Base-by-base conservation (phyloP, 2,329 filamentous ascomycete species). In the Sclerotinia spermophila region DNA sequence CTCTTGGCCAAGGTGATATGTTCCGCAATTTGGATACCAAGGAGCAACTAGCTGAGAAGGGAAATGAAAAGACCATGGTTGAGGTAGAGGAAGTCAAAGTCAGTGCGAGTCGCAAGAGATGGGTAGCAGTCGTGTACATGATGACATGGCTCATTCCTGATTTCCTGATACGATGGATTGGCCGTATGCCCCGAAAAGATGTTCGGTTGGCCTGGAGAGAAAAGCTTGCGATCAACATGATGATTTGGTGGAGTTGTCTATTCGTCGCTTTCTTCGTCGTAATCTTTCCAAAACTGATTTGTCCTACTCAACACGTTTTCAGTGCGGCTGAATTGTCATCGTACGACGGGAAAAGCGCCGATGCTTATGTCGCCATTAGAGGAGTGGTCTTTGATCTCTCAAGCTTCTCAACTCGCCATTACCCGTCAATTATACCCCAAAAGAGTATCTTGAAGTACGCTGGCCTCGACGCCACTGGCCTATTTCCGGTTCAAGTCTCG, bases 1-100 rank as follows among this genome's bases (percentile, higher is more conserved):
- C 93, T 8, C 91, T 97, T 79, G 92, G 94, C 62, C 92, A 88
- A 68, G 94, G 96, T 11, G 96, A 99, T 79, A 97, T 99, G 95
- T 99, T 99, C 85, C 93, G 94, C 78, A 97, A 97, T 77, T 85
- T 98, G 11, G 95, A 98, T 76, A 97, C 95, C 10, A 89, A 93
- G 73, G 92, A 96, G 79, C 92, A 97, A 79, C 93, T 99, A 88
- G 93, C 95, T 0, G 95, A 98, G 82, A 95, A 97, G 75, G 93
- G 93, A 72, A 97, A 97, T 75, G 93, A 97, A 75, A 93, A 95
- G 81, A 89, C 92, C 24, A 87, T 97, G 82, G 89, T 92, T 72
- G 95, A 97, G 81, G 92, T 99, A 2, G 96, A 99, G 74, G 92
- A 94, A 77, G 88, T 90, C 73, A 87, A 87, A 60, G 88, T 92